A percentile compares a stretch with the other conserved stretches of the same genome.
phyloP scores from a whole-genome alignment of 2,329 filamentous ascomycete species.

The Penicillium glabrum region DNA sequence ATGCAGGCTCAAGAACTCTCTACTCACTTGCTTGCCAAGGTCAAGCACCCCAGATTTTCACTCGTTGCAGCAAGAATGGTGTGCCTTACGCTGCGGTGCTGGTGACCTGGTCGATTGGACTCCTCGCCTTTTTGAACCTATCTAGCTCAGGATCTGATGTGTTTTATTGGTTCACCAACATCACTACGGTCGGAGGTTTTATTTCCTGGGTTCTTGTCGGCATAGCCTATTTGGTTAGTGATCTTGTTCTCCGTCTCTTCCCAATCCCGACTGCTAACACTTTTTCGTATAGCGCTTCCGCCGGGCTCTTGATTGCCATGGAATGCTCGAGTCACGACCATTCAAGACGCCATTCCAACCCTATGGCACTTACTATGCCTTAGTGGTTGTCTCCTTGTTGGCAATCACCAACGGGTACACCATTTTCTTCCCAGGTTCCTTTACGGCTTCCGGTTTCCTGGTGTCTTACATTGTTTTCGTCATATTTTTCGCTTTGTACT shows the following conservation, averaged over 20 bases:
- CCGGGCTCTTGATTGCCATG: slow-evolving; percentile 52
- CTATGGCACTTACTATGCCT: slow-evolving; percentile 52
- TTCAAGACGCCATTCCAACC: slow-evolving; percentile 55
- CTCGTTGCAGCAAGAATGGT: slow-evolving; percentile 43
- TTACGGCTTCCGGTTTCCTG: slow-evolving; percentile 50
- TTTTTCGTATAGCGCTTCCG: slow-evolving; percentile 49
- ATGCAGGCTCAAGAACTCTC: slow-evolving; percentile 50
- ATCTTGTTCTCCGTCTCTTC: slow-evolving; percentile 37
- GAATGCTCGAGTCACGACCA: slow-evolving; percentile 46
- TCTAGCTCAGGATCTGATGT: slow-evolving; percentile 35
- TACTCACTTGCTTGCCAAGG: slow-evolving; percentile 49
- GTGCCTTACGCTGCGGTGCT: slow-evolving; percentile 55
- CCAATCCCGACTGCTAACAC: slow-evolving; percentile 25
- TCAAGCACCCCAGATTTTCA: slow-evolving; percentile 41
- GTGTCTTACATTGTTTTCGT: slow-evolving; percentile 56
- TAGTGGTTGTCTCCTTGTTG: slow-evolving; percentile 49
- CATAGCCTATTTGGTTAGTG: slow-evolving; percentile 48
- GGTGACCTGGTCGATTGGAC: slow-evolving; percentile 40
- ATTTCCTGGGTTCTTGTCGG: slow-evolving; percentile 42
- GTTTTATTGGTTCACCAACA: slow-evolving; percentile 44
- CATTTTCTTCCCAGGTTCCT: slow-evolving; percentile 50
- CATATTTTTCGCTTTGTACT: slow-evolving; percentile 48
- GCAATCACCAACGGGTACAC: slow-evolving; percentile 60
- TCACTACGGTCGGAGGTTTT: slow-evolving; percentile 40
- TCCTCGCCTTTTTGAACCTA: slow-evolving; percentile 37